Evolutionary conservation across 768 basidiomycete species (phyloP), one percentile per base, ranked within the genome.

Genomic region (Calvatia gigantea): DNA sequence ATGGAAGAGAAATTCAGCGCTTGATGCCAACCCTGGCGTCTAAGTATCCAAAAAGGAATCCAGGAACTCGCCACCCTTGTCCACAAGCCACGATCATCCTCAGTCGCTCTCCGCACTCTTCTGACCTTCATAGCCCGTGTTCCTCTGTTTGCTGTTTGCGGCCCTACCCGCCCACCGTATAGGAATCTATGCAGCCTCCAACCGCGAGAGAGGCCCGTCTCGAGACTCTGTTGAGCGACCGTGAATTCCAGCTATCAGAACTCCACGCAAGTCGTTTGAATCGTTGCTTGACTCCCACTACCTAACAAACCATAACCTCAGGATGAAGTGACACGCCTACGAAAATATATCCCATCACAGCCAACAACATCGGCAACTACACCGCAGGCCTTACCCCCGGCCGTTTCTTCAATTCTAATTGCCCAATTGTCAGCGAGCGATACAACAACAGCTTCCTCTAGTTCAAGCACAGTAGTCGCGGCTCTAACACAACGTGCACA

Each of bases 151-250:
- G 25, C 51, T 47, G n/a, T 58, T 45, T 44, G 17, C 49, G 38
- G 52, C 45, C 42, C 38, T 56, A 52, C 50, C 45, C 53, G 50
- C 61, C n/a, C 35, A 49, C 45, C 47, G 12, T 21, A 41, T 48
- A 25, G 48, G 21, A 37, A 39, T 41, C 57, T 66, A 89, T 90
- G 87, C 81, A 84, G 58, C 71, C 90, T 31, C 91, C 91, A 19
- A 80, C 85, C 42, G 71, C 82, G 50, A 79, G 91, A 68, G 89
- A 93, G 71, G 75, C 91, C 58, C 89, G 92, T 68, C 84, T 94
- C 38, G 92, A 94, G 70, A 78, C 82, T 27, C 77, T 88, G 12
- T 73, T 93, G n/a, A 78, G 89, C 62, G 79, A 85, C 66, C 81
- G 88, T 65, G 89, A 94, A 69, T 74, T 75, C 53, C 86, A 90